Base-by-base conservation (phyloP, 345 rosid genomes). In the Gossypium arboreum region DNA sequence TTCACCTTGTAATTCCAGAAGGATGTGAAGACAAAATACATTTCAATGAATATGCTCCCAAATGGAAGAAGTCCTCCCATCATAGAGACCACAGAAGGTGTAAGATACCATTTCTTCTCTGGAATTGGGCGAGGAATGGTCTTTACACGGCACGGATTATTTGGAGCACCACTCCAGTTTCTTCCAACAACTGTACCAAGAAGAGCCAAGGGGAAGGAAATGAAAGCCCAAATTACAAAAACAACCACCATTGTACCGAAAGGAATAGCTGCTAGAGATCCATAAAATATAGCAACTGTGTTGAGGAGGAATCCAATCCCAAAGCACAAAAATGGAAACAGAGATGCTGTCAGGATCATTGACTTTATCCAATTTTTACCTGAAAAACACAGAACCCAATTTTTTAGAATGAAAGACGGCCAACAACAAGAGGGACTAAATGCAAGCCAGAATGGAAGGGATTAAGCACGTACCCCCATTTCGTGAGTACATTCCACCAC, bases 401-500 rank as follows among this genome's bases (percentile, higher is more conserved):
- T 24, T 58, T 34, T 29, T 10, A 61, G 66, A 73, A 62, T 68
- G 25, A 50, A 51, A 61, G 25, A 7, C 7, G 34, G 24, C 72
- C 44, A 7, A 47, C 20, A 43, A 54, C n/a, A 2, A 10, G 7
- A 39, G 2, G n/a, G 20, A 5, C 47, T 22, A 43, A 67, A 66
- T 55, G 45, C 73, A 74, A 74, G 61, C 2, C 3, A 45, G 13
- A 50, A 67, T 43, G 34, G 27, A 20, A 76, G 60, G 44, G 56
- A 55, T 7, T 75, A 68, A 56, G 73, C 59, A 43, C 90, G 79
- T 85, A 96, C 99, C 98, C n/a, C 99, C 99, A 75, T 89, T 84
- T 77, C 99, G 91, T 57, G 99, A 96, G 85, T 96, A 93, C 97
- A 96, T 92, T 64, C 99, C 99, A 74, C 99, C 99, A 16, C 97